A percentile compares a stretch with the other conserved stretches of the same genome.
Conservation (phyloP, 768 basidiomycete species). For the Mycena vulgaris region DNA sequence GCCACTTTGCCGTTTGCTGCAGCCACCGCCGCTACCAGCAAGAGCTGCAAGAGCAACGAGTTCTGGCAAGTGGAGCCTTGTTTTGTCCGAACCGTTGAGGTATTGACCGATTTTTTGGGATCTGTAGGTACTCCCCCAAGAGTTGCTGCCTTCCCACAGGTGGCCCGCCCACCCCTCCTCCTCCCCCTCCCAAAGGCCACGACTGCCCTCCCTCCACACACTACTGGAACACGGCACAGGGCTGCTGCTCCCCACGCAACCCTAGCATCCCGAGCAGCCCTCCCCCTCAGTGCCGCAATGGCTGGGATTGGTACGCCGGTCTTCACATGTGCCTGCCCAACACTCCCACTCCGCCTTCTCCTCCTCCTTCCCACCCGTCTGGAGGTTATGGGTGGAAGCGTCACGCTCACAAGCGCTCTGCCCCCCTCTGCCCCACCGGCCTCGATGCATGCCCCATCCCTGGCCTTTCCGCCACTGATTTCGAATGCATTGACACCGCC, state of each 20-base stretch:
- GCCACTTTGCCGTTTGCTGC: constrained; percentile 53
- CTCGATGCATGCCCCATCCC: constrained; percentile 72
- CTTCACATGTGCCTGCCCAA: constrained; percentile 59
- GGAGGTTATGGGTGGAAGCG: constrained; percentile 37
- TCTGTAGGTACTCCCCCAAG: constrained; percentile 48
- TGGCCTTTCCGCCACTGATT: constrained; percentile 58
- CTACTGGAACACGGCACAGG: constrained; percentile 64
- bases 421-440: constrained; percentile 65
- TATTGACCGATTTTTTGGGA: not conserved
- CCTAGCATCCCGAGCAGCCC: constrained; percentile 57
- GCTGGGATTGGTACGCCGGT: constrained; percentile 62
- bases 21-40: constrained; percentile 44
- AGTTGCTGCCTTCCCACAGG: constrained; percentile 64
- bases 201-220: constrained; percentile 62
- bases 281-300: constrained; percentile 64
- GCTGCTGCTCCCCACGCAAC: constrained; percentile 68
- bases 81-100: not conserved
- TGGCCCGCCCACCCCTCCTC: constrained; percentile 54
- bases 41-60: constrained; percentile 47
- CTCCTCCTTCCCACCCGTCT: constrained; percentile 55
- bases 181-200: constrained; percentile 63
- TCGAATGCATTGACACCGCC: constrained; percentile 75
- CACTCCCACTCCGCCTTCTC: constrained; percentile 46
- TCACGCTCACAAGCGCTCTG: constrained; percentile 48
- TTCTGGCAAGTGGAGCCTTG: constrained; percentile 50